Conservation (phyloP, 257 asterid species). For the Nicotiana obtusifolia region DNA sequence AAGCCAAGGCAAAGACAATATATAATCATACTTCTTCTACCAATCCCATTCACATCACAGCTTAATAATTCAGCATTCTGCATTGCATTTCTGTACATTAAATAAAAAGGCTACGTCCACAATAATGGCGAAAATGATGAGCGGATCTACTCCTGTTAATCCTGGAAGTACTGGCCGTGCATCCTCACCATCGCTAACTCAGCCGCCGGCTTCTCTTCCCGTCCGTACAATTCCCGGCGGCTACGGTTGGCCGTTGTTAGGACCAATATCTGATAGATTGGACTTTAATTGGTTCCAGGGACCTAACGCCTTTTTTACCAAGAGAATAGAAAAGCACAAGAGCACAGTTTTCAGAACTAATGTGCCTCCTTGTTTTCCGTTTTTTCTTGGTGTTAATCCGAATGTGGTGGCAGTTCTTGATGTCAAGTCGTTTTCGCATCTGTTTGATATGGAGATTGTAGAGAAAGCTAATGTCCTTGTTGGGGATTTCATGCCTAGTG, state of each 20-base stretch:
- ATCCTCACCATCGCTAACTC: neutral
- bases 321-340: constrained; percentile 42
- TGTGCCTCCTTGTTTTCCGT: constrained; percentile 77
- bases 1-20: no score
- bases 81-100: no score
- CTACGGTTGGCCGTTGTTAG: constrained; percentile 77
- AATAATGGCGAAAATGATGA: neutral
- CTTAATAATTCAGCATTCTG: no score
- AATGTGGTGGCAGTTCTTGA: constrained; percentile 79
- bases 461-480: constrained; percentile 65
- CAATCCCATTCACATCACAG: no score
- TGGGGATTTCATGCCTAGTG: constrained; percentile 86
- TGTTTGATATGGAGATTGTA: constrained; percentile 73
- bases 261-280: constrained; percentile 58
- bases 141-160: neutral
- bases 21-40: no score
- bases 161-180: no score
- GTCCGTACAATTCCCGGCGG: constrained; percentile 57
- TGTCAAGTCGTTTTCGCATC: constrained; percentile 56
- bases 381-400: constrained; percentile 55
- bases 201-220: constrained; percentile 36
- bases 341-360: constrained; percentile 80
- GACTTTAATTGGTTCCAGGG: constrained; percentile 73
- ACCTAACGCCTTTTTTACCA: constrained; percentile 45
- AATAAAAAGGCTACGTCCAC: no score